Evolutionary conservation across 768 basidiomycete species (phyloP), one percentile per base, ranked within the genome.

Genomic region (Amyloporia xantha): DNA sequence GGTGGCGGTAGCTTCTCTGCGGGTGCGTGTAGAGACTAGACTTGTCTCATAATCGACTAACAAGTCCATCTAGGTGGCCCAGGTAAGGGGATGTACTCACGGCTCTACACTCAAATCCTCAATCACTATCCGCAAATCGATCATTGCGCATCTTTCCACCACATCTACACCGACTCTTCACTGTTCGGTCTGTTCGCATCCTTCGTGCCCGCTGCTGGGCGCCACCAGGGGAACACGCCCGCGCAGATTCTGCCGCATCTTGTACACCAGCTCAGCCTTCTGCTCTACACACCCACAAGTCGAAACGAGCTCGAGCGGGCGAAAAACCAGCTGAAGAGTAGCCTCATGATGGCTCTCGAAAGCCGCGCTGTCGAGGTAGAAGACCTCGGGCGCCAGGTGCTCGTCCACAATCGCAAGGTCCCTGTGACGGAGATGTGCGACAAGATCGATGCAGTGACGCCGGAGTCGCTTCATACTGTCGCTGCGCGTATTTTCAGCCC

Each of bases 31-130:
- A 23, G 46, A 24, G 52, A 5, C 17, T 20, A 7, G 28, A 7
- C 4, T 3, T 9, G 27, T 41, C 20, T 27, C 36, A 33, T 44
- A 12, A 1, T 41, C 27, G 5, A 1, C 40, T 27, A 5, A 44
- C 45, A 43, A 48, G 46, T 56, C 45, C 30, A 43, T 44, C 20
- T 58, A 78, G 92, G 95, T 54, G 95, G 95, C 3, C 95, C 95
- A 2, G 95, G 95, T 13, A 98, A 98, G 71, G 95, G 95, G 59
- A 98, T 98, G 95, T 98, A 96, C 74, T 92, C 93, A 27, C 85
- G 95, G 21, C 70, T 97, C 24, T 97, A 98, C 71, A 95, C 92
- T 9, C 84, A 92, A 62, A 91, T 98, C 59, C 82, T 98, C 50
- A 97, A 98, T 65, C 86, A 90, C 61, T 90, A 92, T 71, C 80